These are phyloP conservation scores for Hippophae gyantsensis DNA, from an alignment of 306 rosid genomes.

Conservation along the genomic window DNA sequence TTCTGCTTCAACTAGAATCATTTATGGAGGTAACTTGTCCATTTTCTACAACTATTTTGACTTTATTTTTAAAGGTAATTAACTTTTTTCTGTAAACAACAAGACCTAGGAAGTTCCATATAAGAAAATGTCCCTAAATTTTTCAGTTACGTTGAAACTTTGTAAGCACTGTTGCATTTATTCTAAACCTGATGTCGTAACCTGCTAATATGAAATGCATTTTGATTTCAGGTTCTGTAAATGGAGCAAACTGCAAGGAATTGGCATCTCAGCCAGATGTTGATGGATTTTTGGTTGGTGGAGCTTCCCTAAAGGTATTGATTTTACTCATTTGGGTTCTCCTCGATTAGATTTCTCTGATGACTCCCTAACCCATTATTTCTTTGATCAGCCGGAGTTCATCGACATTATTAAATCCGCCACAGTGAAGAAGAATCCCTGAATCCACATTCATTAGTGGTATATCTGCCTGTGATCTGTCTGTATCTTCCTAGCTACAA, in stretches of 20 bases:
- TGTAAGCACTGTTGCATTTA: not conserved
- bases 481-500: constrained; percentile 13
- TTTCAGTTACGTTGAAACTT: too few species aligned
- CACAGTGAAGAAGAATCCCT: constrained; percentile 47
- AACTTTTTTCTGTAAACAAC: too few species aligned
- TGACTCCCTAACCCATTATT: not conserved
- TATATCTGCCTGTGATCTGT: not conserved
- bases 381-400: constrained; percentile 53
- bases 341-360: constrained; percentile 8
- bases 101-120: too few species aligned
- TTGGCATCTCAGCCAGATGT: constrained; percentile 72
- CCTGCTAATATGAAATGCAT: not conserved
- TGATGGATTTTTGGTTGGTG: constrained; percentile 95
- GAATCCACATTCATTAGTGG: constrained; percentile 22
- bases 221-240: constrained; percentile 56
- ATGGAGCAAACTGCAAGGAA: constrained; percentile 79
- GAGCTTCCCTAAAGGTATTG: constrained; percentile 79
- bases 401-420: constrained; percentile 76
- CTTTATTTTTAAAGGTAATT: too few species aligned
- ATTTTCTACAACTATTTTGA: too few species aligned
- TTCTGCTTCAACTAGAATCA: constrained; percentile 60
- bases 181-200: not conserved
- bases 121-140: too few species aligned
- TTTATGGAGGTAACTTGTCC: constrained; percentile 68
- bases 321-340: constrained; percentile 5